Percentiles rank a stretch among this genome's conserved stretches.
These are phyloP conservation scores for Pseudisothecium myosuroides DNA, from an alignment of 225 moss, liverwort and hornwort species.

Conservation along the genomic window DNA sequence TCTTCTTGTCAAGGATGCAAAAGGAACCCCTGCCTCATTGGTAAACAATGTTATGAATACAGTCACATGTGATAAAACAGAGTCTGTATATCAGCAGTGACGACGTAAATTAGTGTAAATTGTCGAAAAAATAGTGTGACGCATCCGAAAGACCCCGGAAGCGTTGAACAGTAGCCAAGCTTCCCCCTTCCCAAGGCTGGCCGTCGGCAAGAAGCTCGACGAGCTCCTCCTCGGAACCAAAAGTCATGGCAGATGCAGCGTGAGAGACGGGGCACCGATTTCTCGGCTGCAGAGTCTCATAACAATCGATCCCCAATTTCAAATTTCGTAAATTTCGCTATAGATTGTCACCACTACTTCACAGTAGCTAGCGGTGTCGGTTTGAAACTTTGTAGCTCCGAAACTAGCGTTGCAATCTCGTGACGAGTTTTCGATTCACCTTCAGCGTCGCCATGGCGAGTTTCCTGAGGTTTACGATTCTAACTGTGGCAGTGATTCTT, in stretches of 20 bases:
- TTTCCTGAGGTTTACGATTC: neutral
- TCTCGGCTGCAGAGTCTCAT: neutral
- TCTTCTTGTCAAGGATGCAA: no score
- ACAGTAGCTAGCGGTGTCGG: neutral
- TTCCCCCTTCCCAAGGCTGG: neutral
- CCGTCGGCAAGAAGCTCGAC: neutral
- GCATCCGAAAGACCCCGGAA: rapidly evolving
- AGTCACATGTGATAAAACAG: neutral
- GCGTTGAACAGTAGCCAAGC: neutral
- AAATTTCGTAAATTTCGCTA: neutral
- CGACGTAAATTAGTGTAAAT: neutral
- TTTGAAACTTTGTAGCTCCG: neutral
- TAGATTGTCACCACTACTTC: neutral
- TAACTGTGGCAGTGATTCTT: neutral
- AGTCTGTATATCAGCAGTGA: neutral
- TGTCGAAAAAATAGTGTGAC: neutral
- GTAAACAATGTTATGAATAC: no score
- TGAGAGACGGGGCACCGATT: neutral
- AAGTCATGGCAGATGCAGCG: neutral
- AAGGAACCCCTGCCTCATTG: no score
- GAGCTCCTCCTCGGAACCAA: neutral
- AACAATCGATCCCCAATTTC: neutral
- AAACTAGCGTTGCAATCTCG: neutral
- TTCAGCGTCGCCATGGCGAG: neutral
- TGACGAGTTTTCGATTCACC: neutral